Base-by-base conservation (phyloP, 371 early-diverging fungal species). In the Rhizomucor pusillus region DNA sequence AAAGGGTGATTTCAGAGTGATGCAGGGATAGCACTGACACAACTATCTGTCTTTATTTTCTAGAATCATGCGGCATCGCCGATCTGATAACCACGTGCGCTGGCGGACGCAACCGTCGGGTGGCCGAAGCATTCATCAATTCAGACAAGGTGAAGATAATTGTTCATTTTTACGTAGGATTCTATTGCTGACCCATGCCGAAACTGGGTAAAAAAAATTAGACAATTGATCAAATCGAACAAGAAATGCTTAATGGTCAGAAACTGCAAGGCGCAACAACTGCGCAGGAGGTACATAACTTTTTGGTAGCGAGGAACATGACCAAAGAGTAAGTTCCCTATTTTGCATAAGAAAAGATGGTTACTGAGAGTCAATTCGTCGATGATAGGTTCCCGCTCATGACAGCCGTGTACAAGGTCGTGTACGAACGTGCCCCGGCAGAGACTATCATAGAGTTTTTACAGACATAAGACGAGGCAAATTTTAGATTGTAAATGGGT, bases 241-340 rank as follows among this genome's bases (percentile, higher is more conserved):
- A 78, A 50, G 92, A 93, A 56, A 73, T 92, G 73, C 80, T 99
- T 54, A 91, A 93, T 65, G 97, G 96, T 20, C 97, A 97, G 60
- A 97, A 98, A 75, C 80, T 99, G 41, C 99, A 99, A 77, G 99
- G 99, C 47, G 90, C 95, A 5, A 76, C 90, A n/a, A 97, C 98
- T 0, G 88, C 93, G 11, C 73, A 88, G 65, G 95, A 97, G 70
- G 86, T 98, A 22, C 77, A 90, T 70, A 67, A 84, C 52, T 92
- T 93, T 62, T 73, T 98, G 46, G 71, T 69, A 45, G 70, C 73
- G 41, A 69, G 81, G 52, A 74, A 82, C 5, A 64, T 86, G 57
- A 74, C 77, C 23, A 66, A 85, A 7, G 66, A 70, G 54, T 59
- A 54, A 39, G 54, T 3, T 29, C 18, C 35, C 36, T 25, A 36